Base-by-base conservation (phyloP, 208 protist species). In the Porcisia hertigi region DNA sequence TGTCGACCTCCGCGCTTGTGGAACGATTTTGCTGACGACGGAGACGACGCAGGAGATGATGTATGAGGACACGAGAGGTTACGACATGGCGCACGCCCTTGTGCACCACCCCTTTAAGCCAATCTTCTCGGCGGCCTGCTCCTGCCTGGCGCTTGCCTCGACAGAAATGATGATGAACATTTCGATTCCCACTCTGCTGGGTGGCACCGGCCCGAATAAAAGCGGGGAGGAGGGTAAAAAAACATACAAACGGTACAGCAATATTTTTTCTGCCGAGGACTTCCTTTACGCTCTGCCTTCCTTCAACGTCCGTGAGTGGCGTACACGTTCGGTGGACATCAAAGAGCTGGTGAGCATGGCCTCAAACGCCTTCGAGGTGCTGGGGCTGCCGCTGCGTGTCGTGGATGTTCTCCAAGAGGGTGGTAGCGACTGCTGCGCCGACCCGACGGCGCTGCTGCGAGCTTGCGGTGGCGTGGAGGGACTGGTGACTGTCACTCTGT, bases 51-150 rank as follows among this genome's bases (percentile, higher is more conserved):
- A 92, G 82, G 82, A 93, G 58, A 55, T 73, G 45, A 41, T 82
- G 58, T 92, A 90, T 80, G 83, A 91, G 36, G 92, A 92, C 84
- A 91, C 86, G 39, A 88, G 88, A 69, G 91, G 89, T 25, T 95
- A 93, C 82, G 92, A 96, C 77, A 89, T 96, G 83, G 83, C 84
- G 16, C 91, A 95, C 79, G 83, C 90, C 20, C 79, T 94, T 4
- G 90, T 97, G 64, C 87, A 95, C 75, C 94, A 98, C 82, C 94
- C 94, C 14, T 98, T 98, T 80, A 94, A 91, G 77, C 92, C 88
- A 47, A 94, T 89, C 65, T 89, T 98, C 54, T 96, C 91, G 54
- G 77, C 94, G 34, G 71, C 81, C 34, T 93, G 86, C 81, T 80
- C 85, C 36, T 94, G 90, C 81, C 70, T 97, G 23, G 92, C 94